A percentile compares a stretch with the other conserved stretches of the same genome.
Evolutionary conservation across 768 basidiomycete species (phyloP).

Genomic region (Hortiboletus campestris): DNA sequence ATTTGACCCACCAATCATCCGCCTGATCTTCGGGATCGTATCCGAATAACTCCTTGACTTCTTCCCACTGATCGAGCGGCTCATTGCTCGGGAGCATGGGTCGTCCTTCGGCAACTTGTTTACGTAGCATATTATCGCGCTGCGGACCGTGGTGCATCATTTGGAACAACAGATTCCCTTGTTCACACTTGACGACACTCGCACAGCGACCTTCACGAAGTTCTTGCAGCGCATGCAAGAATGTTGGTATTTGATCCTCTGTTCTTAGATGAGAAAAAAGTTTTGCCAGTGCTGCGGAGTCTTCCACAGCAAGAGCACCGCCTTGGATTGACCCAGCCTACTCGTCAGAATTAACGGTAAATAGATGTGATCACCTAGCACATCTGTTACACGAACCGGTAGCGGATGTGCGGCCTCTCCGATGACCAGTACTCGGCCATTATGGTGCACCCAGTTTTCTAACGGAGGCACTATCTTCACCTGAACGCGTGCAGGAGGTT

Average conservation of each 20-base stretch:
- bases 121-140: conserved; percentile 43
- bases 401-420: conserved; percentile 63
- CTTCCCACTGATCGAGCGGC: conserved; percentile 44
- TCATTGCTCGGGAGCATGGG: conserved; percentile 34
- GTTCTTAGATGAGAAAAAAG: conserved; percentile 54
- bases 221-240: conserved; percentile 58
- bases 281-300: conserved; percentile 56
- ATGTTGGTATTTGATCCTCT: conserved; percentile 46
- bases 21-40: conserved; percentile 56
- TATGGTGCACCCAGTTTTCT: conserved; percentile 50
- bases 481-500: conserved; percentile 35
- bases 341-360: not conserved
- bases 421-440: conserved; percentile 48
- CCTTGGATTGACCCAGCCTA: conserved; percentile 57
- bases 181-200: conserved; percentile 46
- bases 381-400: conserved; percentile 37
- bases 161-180: conserved; percentile 44
- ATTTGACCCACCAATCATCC: conserved; percentile 65
- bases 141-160: conserved; percentile 42
- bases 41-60: conserved; percentile 46
- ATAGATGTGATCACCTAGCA: not conserved
- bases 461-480: conserved; percentile 39
- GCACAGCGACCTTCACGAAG: conserved; percentile 51
- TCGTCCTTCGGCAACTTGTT: conserved; percentile 46
- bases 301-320: conserved; percentile 55